Conservation (phyloP, 164 flowering plant genomes). For the Aristolochia contorta region DNA sequence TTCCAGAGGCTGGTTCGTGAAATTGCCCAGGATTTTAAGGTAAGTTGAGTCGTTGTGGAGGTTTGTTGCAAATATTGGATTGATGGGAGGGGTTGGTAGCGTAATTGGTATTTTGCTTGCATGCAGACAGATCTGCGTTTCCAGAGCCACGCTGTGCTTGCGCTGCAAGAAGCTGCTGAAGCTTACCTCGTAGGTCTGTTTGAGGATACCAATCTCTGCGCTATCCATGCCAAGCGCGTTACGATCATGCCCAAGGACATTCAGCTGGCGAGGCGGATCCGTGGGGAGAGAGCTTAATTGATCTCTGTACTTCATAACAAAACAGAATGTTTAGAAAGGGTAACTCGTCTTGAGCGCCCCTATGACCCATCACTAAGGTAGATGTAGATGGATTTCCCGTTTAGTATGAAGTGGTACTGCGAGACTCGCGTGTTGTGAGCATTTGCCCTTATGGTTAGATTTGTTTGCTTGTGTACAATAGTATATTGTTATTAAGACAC, state of each 20-base stretch:
- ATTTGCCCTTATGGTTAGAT: too few relatives aligned
- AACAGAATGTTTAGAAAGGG: too few relatives aligned
- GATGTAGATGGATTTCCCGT: too few relatives aligned
- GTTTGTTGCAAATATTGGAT: too few relatives aligned
- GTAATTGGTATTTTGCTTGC: background rate
- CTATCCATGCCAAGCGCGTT: constrained; percentile 14
- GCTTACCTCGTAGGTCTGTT: constrained; percentile 22
- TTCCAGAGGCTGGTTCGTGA: constrained; percentile 27
- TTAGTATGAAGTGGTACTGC: too few relatives aligned
- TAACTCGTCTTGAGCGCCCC: too few relatives aligned
- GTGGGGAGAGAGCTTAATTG: constrained; percentile 32
- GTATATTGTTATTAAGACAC: too few relatives aligned
- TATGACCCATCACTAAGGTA: too few relatives aligned
- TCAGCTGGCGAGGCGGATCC: constrained; percentile 11
- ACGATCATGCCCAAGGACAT: constrained; percentile 15
- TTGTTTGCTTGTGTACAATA: too few relatives aligned
- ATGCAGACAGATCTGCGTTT: constrained; percentile 20
- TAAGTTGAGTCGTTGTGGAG: background rate
- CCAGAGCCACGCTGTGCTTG: constrained; percentile 23
- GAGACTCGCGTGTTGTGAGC: too few relatives aligned
- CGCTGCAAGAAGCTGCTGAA: constrained; percentile 24
- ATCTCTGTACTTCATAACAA: background rate
- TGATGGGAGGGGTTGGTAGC: too few relatives aligned
- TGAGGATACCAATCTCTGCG: constrained; percentile 18
- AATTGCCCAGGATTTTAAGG: constrained; percentile 22